Evolutionary conservation across 139 green algal species (phyloP).

Genomic region (Tetradesmus lagerheimii): DNA sequence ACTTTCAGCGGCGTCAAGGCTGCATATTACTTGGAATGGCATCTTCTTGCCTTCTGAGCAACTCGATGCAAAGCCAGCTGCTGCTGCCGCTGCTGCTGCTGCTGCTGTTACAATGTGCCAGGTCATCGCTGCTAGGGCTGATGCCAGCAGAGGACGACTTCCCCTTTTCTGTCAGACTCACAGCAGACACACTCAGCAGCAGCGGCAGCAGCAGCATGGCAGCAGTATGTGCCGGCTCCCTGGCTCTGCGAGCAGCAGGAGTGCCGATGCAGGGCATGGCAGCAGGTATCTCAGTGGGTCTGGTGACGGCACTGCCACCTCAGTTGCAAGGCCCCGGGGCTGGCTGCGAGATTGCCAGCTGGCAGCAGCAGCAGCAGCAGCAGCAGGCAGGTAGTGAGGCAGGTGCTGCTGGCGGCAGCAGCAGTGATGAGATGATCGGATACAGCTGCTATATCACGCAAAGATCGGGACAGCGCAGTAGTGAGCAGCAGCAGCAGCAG

Average conservation of each 20-base stretch:
- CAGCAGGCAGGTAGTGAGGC: background rate
- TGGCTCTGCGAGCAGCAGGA: conserved; percentile 72
- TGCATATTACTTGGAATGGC: no score
- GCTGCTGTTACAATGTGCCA: background rate
- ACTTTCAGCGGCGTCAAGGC: no score
- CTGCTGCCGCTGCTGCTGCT: background rate
- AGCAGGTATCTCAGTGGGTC: conserved; percentile 32
- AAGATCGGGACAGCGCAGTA: background rate
- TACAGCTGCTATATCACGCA: background rate
- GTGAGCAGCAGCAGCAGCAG: background rate
- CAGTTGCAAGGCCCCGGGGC: conserved; percentile 1
- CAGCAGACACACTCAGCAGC: conserved; percentile 68
- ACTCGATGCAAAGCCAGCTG: background rate
- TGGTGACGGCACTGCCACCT: conserved; percentile 22
- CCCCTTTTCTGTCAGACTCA: conserved; percentile 76
- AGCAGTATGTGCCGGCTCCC: conserved; percentile 65
- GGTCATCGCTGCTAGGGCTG: conserved; percentile 27
- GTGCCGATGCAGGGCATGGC: conserved; percentile 25
- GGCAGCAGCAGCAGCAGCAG: conserved; percentile 1
- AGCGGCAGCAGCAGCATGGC: conserved; percentile 70
- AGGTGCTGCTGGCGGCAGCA: background rate
- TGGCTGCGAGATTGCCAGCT: background rate
- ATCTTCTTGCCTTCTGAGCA: no score
- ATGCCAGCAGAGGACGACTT: conserved; percentile 59
- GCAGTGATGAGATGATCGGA: background rate